Base-by-base conservation (phyloP, 192 early-diverging fungal genomes). In the Entomortierella lignicola region DNA sequence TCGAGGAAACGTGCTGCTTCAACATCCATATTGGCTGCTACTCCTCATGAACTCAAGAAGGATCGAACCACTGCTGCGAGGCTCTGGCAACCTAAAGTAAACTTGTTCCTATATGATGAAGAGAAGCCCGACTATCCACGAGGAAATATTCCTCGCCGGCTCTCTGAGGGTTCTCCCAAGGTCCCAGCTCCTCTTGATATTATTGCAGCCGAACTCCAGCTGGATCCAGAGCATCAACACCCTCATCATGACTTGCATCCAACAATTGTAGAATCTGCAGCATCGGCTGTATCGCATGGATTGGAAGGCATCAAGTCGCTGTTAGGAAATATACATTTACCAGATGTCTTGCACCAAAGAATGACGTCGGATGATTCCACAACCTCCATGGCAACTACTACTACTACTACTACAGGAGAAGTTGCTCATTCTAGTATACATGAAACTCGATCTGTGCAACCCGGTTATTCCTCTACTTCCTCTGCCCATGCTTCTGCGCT, bases 51-150 rank as follows among this genome's bases (percentile, higher is more conserved):
- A 29, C 10, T 30, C 25, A 58, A 39, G 47, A 44, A 25, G 42
- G 25, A 21, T 29, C 72, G 62, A 42, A 63, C 66, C 8, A 54
- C 26, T 4, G 74, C 66, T 8, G 74, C 26, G 10, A 32, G 60
- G 0, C 39, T 77, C 1, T 59, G 55, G 54, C 30, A 10, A 8
- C 74, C 66, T 21, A 77, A 52, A 11, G 13, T 37, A 1, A 39
- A 59, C 7, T 1, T 54, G 32, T 23, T 30, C 15, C 55, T 63
- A 29, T 64, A 59, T 23, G 55, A 55, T 6, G 74, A 77, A 15
- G 74, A 77, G 21, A 37, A 77, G 50, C 34, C 60, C 1, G 51
- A 64, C 26, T 77, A 77, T 31, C 74, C 74, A 42, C 74, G 66
- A 3, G 56, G 55, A 0, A 59, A 63, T 6, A 41, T 15, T 42